A percentile compares a stretch with the other conserved stretches of the same genome.
phyloP scores from a whole-genome alignment of 306 rosid genomes.

The Quercus aquifolioides region DNA sequence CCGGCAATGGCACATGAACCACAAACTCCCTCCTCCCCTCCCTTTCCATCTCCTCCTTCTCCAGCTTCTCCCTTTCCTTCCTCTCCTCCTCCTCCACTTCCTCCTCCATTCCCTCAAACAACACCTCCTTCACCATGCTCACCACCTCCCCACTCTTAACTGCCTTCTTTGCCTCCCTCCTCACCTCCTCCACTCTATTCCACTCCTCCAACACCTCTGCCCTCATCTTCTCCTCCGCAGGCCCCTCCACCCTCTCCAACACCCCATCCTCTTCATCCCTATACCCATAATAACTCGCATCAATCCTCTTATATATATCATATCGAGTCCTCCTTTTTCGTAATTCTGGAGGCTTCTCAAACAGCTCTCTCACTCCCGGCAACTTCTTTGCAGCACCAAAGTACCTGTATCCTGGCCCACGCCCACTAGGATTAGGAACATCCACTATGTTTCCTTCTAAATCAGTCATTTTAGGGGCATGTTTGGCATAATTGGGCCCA shows the following conservation, averaged over 20 bases:
- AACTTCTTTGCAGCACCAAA: slow-evolving; percentile 90
- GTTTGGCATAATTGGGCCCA: slow-evolving; percentile 62
- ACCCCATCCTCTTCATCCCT: slow-evolving; percentile 93
- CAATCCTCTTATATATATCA: slow-evolving; percentile 81
- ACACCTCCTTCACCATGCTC: slow-evolving; percentile 47
- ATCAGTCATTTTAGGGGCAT: slow-evolving; percentile 89
- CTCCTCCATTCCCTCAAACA: slow-evolving; percentile 60
- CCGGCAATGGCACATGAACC: slow-evolving; percentile 89
- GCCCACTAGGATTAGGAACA: slow-evolving; percentile 90
- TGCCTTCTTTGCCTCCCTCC: slow-evolving; percentile 76
- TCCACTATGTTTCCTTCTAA: slow-evolving; percentile 91
- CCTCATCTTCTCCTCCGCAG: slow-evolving; percentile 63
- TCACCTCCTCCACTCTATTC: slow-evolving; percentile 66
- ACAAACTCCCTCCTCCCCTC: slow-evolving; percentile 69
- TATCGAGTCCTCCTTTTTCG: slow-evolving; percentile 79
- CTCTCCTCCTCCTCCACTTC: slow-evolving; percentile 87
- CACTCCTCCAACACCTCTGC: slow-evolving; percentile 70
- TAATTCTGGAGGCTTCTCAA: slow-evolving; percentile 88
- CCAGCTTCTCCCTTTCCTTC: slow-evolving; percentile 47
- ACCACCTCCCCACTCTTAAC: slow-evolving; percentile 84
- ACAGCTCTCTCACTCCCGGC: slow-evolving; percentile 78
- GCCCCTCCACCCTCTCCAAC: slow-evolving; percentile 60
- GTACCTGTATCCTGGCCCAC: slow-evolving; percentile 88
- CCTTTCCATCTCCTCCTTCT: slow-evolving; percentile 34
- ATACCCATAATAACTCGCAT: slow-evolving; percentile 83